Evolutionary conservation across 1,284 basidiomycete species (phyloP), one percentile per base, ranked within the genome.

Genomic region (Kwoniella shivajii): DNA sequence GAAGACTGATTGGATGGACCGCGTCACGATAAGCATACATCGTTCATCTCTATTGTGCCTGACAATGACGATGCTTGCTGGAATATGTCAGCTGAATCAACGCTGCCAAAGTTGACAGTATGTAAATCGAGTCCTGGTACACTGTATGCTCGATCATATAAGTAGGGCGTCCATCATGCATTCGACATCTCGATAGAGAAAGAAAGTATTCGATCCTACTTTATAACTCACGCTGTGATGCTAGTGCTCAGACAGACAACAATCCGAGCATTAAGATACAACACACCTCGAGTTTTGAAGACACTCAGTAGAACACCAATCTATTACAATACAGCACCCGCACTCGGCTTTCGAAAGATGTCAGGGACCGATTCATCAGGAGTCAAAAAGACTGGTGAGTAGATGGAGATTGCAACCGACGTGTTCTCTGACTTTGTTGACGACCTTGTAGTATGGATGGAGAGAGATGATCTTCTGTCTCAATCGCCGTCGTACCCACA

Each of bases 11-110:
- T n/a, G n/a, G n/a, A n/a, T n/a, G n/a, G n/a, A n/a, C n/a, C n/a
- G n/a, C n/a, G n/a, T n/a, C n/a, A n/a, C n/a, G n/a, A n/a, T n/a
- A n/a, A n/a, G n/a, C n/a, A n/a, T n/a, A n/a, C n/a, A n/a, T n/a
- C n/a, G n/a, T n/a, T n/a, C n/a, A n/a, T n/a, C n/a, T n/a, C n/a
- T n/a, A n/a, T n/a, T n/a, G n/a, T n/a, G n/a, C n/a, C n/a, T n/a
- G n/a, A n/a, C n/a, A n/a, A 79, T 18, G 66, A 77, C 43, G 43
- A 5, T 39, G 27, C 31, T 45, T 31, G n/a, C 43, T 30, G 43
- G 43, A 45, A 45, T 45, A 26, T 16, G n/a, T n/a, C n/a, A n/a
- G n/a, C 20, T 11, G 20, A 29, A 45, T 31, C 27, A 26, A 11
- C 6, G 24, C 3, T 43, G 11, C 13, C n/a, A n/a, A 29, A 29